phyloP scores from a whole-genome alignment of 345 rosid species.

The Aquilaria yunnanensis region DNA sequence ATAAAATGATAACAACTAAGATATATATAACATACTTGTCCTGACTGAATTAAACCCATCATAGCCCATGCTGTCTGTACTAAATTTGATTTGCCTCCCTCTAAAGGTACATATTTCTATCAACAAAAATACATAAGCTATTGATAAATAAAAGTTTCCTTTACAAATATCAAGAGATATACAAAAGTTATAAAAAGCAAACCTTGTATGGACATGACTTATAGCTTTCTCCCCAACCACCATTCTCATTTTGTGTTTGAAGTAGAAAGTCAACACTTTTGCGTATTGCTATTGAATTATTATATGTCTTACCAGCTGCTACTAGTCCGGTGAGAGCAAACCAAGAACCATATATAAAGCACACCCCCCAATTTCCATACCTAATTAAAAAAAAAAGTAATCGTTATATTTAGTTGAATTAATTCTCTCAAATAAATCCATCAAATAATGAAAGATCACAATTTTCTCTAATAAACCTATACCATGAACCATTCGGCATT shows the following conservation, averaged over 20 bases:
- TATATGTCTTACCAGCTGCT: conserved; percentile 40
- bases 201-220: conserved; percentile 46
- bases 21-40: conserved; percentile 23
- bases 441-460: no score
- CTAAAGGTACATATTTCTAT: conserved; percentile 41
- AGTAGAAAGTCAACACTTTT: conserved; percentile 44
- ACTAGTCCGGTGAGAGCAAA: conserved; percentile 19
- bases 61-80: conserved; percentile 55
- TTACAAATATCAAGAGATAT: no score
- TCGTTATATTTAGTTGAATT: not conserved
- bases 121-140: no score
- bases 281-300: conserved; percentile 24
- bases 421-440: not conserved
- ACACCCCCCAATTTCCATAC: conserved; percentile 43
- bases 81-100: conserved; percentile 39
- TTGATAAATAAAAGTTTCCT: no score
- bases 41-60: conserved; percentile 53
- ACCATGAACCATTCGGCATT: conserved; percentile 46
- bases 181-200: no score
- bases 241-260: conserved; percentile 23
- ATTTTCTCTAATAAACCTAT: not conserved
- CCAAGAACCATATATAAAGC: conserved; percentile 33
- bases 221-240: conserved; percentile 67
- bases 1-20: no score
- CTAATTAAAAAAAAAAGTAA: conserved; percentile 3